phyloP scores from a whole-genome alignment of 768 basidiomycete species.

The Ramaria sp. region DNA sequence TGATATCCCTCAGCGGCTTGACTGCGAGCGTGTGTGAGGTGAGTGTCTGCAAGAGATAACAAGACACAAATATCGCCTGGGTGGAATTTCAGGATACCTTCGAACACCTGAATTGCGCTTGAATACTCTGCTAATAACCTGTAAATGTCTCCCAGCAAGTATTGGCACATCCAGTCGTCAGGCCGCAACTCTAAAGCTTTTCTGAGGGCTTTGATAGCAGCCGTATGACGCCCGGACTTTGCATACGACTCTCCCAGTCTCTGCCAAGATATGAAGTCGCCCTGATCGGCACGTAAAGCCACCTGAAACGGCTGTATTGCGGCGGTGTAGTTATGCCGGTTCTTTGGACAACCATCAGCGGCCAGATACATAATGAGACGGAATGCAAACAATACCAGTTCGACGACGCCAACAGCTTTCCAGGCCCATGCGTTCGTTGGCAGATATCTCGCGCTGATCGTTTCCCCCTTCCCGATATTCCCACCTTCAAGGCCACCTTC shows the following conservation, averaged over 20 bases:
- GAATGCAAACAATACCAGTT: slow-evolving; percentile 44
- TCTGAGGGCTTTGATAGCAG: slow-evolving; percentile 78
- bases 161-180: slow-evolving; percentile 73
- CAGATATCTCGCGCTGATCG: slow-evolving; percentile 38
- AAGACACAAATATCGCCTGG: slow-evolving; percentile 66
- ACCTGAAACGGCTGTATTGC: slow-evolving; percentile 82
- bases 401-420: slow-evolving; percentile 90
- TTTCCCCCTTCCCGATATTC: slow-evolving; percentile 31
- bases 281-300: slow-evolving; percentile 67
- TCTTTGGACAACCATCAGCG: slow-evolving; percentile 29
- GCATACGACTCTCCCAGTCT: slow-evolving; percentile 88
- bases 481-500: slow-evolving; percentile 72
- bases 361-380: neutral
- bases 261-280: slow-evolving; percentile 79
- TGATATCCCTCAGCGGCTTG: slow-evolving; percentile 63
- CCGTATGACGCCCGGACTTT: slow-evolving; percentile 77
- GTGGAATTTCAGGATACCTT: slow-evolving; percentile 39
- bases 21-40: slow-evolving; percentile 57
- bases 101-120: slow-evolving; percentile 63
- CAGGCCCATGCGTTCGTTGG: slow-evolving; percentile 93
- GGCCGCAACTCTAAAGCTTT: slow-evolving; percentile 66
- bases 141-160: slow-evolving; percentile 78
- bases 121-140: slow-evolving; percentile 63
- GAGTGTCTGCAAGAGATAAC: slow-evolving; percentile 58
- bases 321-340: slow-evolving; percentile 51